Base-by-base conservation (phyloP, 2,329 filamentous ascomycete genomes). In the Coleophoma crateriformis region DNA sequence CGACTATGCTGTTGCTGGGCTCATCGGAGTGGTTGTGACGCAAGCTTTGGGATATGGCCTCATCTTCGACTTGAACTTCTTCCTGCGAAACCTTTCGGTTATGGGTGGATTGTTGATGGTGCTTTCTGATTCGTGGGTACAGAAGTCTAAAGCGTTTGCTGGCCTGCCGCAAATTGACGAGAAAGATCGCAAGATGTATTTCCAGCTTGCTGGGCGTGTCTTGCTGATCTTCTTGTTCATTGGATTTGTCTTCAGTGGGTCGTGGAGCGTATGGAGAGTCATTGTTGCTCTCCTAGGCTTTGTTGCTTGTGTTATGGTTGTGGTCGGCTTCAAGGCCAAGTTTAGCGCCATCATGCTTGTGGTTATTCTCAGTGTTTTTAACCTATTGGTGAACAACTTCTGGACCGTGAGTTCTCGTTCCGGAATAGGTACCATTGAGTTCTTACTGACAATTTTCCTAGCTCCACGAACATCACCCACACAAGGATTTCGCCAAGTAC, bases 171-270 rank as follows among this genome's bases (percentile, higher is more conserved):
- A 89, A 70, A 81, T 99, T 47, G 94, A 97, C 67, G 94, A 99
- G 78, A 97, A 97, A 83, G 94, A 99, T 71, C 88, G 91, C 73
- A 99, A 97, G 81, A 97, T 97, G 92, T 99, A 99, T 79, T 95
- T 99, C 74, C 94, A 97, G 81, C 85, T 99, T 54, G 94, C 94
- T 58, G 94, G 94, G 34, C 86, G 94, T 61, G 89, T 99, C 34
- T 79, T 99, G 58, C 78, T 99, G 62, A 97, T 99, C 73, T 96
- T 99, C 81, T 80, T 99, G 60, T 99, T 99, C 70, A 70, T 96
- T 58, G 94, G 94, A 52, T 99, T 99, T 65, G 87, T 99, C 62
- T 96, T 96, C 74, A 88, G 89, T 50, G 94, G 94, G 59, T 79
- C 91, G 64, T 99, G 94, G 94, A 88, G 83, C 64, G 71, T 96